These are phyloP conservation scores for Irpex sp. DNA, from an alignment of 1,284 basidiomycete genomes.

Conservation along the genomic window DNA sequence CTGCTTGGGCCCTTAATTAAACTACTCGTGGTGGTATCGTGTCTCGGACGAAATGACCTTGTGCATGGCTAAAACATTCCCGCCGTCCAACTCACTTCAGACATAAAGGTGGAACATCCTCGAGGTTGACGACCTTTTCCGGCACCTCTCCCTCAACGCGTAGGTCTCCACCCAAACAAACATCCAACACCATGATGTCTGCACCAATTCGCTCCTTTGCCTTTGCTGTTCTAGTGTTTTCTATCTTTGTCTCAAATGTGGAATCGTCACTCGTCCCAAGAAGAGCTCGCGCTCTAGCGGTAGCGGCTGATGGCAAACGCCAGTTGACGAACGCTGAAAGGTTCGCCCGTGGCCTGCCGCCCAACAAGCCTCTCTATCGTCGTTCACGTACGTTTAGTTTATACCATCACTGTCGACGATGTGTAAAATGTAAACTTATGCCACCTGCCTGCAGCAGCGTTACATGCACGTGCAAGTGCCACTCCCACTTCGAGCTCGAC, in stretches of 20 bases:
- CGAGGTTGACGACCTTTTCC: neutral
- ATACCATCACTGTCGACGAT: neutral
- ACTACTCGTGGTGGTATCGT: neutral
- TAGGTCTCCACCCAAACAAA: neutral
- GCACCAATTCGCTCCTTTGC: neutral
- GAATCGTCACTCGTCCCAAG: neutral
- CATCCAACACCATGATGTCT: neutral
- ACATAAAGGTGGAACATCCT: neutral
- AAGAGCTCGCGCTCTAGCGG: neutral
- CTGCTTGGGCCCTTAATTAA: neutral
- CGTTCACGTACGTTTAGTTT: slow-evolving; percentile 2
- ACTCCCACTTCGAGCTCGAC: slow-evolving; percentile 1
- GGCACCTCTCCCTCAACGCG: neutral
- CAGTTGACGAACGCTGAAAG: slow-evolving; percentile 21
- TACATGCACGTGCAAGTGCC: neutral
- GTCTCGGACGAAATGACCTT: neutral
- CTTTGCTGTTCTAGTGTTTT: neutral
- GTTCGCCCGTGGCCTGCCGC: slow-evolving; percentile 22
- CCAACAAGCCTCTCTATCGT: slow-evolving; percentile 18
- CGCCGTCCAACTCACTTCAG: neutral
- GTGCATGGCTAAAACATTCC: neutral
- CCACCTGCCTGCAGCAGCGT: neutral
- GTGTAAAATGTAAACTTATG: no score
- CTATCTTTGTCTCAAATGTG: neutral
- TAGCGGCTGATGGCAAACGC: neutral